Conservation (phyloP, 2,329 filamentous ascomycete genomes). For the Ophioceras dolichostomum region DNA sequence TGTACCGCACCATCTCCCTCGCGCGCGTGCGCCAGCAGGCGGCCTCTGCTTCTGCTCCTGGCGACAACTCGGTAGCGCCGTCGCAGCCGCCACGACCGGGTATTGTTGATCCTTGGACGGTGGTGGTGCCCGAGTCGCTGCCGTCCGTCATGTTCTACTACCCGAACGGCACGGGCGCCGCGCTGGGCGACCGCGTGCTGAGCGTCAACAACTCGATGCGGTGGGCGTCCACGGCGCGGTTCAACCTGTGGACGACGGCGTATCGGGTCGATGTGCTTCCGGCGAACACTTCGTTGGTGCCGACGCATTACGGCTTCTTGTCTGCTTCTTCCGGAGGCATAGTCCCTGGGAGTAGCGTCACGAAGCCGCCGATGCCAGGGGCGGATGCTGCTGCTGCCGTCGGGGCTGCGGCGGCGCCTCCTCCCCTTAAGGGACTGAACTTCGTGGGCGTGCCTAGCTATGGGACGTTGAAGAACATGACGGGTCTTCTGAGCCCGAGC, state of each 20-base stretch:
- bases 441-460: slow-evolving; percentile 1
- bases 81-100: too few species aligned
- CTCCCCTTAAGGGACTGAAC: not conserved
- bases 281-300: slow-evolving; percentile 8
- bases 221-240: not conserved
- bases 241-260: slow-evolving; percentile 4
- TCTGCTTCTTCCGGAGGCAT: not conserved
- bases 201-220: slow-evolving; percentile 4
- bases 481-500: slow-evolving; percentile 4
- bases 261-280: slow-evolving; percentile 10
- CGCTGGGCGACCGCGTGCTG: slow-evolving; percentile 7
- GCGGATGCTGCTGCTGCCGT: not conserved
- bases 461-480: slow-evolving; percentile 5
- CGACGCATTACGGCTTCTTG: slow-evolving; percentile 10
- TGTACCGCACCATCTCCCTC: slow-evolving; percentile 10
- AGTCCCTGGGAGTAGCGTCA: not conserved
- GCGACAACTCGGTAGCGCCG: too few species aligned
- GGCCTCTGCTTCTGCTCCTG: too few species aligned
- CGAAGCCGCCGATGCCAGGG: too few species aligned
- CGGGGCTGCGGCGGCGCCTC: not conserved
- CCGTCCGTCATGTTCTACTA: slow-evolving; percentile 5
- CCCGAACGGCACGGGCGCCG: slow-evolving; percentile 1
- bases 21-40: slow-evolving; percentile 3
- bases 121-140: not conserved
- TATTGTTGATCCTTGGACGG: too few species aligned